phyloP scores from a whole-genome alignment of 768 basidiomycete species.

The Tulasnella sp. region DNA sequence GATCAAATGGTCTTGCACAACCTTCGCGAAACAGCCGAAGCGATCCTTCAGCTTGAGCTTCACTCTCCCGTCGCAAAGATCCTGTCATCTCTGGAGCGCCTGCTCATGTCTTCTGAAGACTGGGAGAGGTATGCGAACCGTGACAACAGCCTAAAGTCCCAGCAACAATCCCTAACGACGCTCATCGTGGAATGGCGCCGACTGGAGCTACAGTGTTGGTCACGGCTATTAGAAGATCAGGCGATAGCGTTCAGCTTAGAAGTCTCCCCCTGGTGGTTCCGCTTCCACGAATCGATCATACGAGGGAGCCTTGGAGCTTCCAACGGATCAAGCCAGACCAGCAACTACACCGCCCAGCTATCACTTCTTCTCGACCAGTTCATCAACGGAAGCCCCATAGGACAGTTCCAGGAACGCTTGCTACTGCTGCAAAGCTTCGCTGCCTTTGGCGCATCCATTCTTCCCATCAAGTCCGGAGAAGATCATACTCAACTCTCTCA shows the following conservation, averaged over 20 bases:
- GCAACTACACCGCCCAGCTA: slow-evolving; percentile 50
- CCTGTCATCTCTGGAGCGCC: slow-evolving; percentile 70
- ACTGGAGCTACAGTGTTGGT: slow-evolving; percentile 83
- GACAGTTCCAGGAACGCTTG: slow-evolving; percentile 66
- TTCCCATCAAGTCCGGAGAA: slow-evolving; percentile 24
- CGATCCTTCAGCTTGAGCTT: slow-evolving; percentile 48
- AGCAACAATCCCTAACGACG: slow-evolving; percentile 52
- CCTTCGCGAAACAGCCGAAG: slow-evolving; percentile 57
- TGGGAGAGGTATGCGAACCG: slow-evolving; percentile 96
- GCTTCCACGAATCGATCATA: slow-evolving; percentile 67
- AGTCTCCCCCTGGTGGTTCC: slow-evolving; percentile 69
- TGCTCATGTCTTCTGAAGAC: slow-evolving; percentile 79
- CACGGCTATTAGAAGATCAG: slow-evolving; percentile 63
- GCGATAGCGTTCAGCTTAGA: slow-evolving; percentile 33
- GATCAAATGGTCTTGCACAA: slow-evolving; percentile 96
- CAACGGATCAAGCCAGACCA: slow-evolving; percentile 27
- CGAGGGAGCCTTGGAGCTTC: slow-evolving; percentile 42
- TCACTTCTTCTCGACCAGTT: slow-evolving; percentile 75
- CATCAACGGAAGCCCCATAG: slow-evolving; percentile 61
- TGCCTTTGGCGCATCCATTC: slow-evolving; percentile 34
- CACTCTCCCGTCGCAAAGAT: slow-evolving; percentile 70
- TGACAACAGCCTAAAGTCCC: slow-evolving; percentile 63
- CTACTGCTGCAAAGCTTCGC: slow-evolving; percentile 59
- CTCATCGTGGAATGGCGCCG: slow-evolving; percentile 86
- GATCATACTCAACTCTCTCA: slow-evolving; percentile 33